Percentiles rank a stretch among this genome's conserved stretches.
phyloP scores from a whole-genome alignment of 345 rosid genomes.

The Cardamine chenopodiifolia region DNA sequence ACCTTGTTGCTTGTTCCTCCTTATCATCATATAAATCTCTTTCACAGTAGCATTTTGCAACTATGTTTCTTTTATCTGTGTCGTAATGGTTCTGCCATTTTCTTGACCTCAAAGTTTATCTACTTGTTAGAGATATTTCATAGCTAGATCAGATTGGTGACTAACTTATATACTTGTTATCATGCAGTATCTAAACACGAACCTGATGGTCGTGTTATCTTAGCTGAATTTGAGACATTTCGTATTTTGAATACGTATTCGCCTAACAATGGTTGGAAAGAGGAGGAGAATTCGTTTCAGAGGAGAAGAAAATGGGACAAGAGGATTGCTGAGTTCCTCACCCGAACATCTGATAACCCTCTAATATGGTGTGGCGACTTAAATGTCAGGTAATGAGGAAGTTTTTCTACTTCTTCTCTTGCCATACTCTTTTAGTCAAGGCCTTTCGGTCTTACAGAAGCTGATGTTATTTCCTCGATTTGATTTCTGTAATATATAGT shows the following conservation, averaged over 20 bases:
- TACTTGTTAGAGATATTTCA: not conserved
- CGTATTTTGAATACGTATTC: conserved; percentile 79
- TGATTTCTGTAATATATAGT: conserved; percentile 51
- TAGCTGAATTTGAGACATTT: conserved; percentile 82
- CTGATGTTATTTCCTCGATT: not conserved
- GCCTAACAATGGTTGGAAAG: conserved; percentile 99
- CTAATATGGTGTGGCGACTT: conserved; percentile 98
- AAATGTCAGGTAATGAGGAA: conserved; percentile 66
- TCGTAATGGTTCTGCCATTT: not conserved
- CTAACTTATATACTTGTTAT: conserved; percentile 16
- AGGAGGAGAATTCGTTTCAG: conserved; percentile 84
- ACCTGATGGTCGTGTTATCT: conserved; percentile 91
- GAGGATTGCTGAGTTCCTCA: conserved; percentile 73
- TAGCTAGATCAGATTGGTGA: not conserved
- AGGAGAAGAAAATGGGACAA: conserved; percentile 98
- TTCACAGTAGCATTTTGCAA: too few relatives aligned
- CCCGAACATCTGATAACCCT: conserved; percentile 72
- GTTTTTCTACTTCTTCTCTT: not conserved
- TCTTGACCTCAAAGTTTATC: conserved; percentile 9
- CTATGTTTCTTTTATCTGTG: conserved; percentile 8
- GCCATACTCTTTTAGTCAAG: not conserved
- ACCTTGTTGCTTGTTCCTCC: conserved; percentile 25
- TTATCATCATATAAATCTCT: not conserved
- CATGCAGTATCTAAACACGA: conserved; percentile 78
- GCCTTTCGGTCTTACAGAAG: not conserved